Base-by-base conservation (phyloP, 768 basidiomycete species). In the Phanerochaete carnosa region DNA sequence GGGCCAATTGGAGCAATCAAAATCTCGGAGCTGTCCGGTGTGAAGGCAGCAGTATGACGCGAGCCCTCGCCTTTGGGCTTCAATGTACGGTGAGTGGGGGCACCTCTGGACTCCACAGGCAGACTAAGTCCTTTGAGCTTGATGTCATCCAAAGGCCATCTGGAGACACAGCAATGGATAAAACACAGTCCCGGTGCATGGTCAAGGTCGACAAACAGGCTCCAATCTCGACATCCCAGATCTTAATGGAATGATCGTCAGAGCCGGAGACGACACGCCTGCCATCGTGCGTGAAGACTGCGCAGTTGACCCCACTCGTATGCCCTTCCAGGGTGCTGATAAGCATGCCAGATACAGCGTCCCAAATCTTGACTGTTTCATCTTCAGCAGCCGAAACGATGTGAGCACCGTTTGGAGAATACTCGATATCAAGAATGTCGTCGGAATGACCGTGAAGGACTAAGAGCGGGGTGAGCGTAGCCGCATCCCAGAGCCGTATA, bases 361-460 rank as follows among this genome's bases (percentile, higher is more conserved):
- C 65, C 68, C 68, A 69, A 3, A 69, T 29, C 19, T 45, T 57
- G 23, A 67, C 45, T 4, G 60, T 59, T 7, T 51, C n/a, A 55
- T 65, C 65, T 15, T 43, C 15, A 22, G 65, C 57, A 1, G 58
- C 64, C 23, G 67, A 68, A 7, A 45, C 64, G 22, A 68, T 45
- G 13, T 32, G 37, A 12, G 30, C 55, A n/a, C 64, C 51, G 54
- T 69, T 65, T 2, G n/a, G 62, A 16, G 68, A 68, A 55, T 61
- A 65, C 32, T 63, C 56, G 15, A 66, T 45, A 15, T 60, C 59
- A 0, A 19, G 25, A 1, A 67, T 45, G 4, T 2, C 1, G 37
- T 60, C 35, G 12, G 29, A 57, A n/a, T 65, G 64, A 3, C 33
- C 33, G 33, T 45, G 57, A 33, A 58, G 61, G 58, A 39, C 25